Conservation (phyloP, 805 yeast genomes). For the Sungouiozyma ichnusensis region DNA sequence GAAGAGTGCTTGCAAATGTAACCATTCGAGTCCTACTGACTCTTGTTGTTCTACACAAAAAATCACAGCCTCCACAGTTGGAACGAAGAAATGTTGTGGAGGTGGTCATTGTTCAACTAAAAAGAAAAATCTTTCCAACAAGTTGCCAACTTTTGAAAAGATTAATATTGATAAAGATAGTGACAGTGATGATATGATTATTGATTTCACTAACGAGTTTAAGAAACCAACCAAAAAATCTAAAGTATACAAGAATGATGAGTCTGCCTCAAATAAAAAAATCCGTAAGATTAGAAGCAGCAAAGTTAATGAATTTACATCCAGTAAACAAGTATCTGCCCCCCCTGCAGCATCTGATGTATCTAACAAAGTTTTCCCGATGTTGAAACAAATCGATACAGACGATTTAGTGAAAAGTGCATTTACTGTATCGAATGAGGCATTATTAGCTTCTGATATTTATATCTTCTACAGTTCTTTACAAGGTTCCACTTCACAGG, state of each 20-base stretch:
- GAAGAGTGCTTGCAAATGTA: neutral
- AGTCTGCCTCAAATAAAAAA: slow-evolving; percentile 3
- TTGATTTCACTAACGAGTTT: slow-evolving; percentile 34
- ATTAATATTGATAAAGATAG: neutral
- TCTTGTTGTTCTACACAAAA: slow-evolving; percentile 9
- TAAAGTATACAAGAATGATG: slow-evolving; percentile 3
- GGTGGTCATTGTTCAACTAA: slow-evolving; percentile 19
- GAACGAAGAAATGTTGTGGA: slow-evolving; percentile 26
- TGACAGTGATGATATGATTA: slow-evolving; percentile 15
- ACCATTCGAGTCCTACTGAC: neutral
- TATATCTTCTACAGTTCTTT: slow-evolving; percentile 73
- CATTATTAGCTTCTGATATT: slow-evolving; percentile 44
- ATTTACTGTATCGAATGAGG: slow-evolving; percentile 33
- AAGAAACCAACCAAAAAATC: neutral
- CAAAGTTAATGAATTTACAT: neutral
- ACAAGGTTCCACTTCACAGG: slow-evolving; percentile 70
- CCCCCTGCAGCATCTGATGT: slow-evolving; percentile 4
- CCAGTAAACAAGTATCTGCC: neutral
- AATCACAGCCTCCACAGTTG: slow-evolving; percentile 4
- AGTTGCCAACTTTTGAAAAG: neutral
- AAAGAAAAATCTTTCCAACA: slow-evolving; percentile 7
- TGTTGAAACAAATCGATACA: slow-evolving; percentile 16
- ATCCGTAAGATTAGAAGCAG: neutral
- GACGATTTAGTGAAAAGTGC: slow-evolving; percentile 21
- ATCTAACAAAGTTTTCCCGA: neutral